Base-by-base conservation (phyloP, 2,329 filamentous ascomycete species). In the Trichoderma hamatum region DNA sequence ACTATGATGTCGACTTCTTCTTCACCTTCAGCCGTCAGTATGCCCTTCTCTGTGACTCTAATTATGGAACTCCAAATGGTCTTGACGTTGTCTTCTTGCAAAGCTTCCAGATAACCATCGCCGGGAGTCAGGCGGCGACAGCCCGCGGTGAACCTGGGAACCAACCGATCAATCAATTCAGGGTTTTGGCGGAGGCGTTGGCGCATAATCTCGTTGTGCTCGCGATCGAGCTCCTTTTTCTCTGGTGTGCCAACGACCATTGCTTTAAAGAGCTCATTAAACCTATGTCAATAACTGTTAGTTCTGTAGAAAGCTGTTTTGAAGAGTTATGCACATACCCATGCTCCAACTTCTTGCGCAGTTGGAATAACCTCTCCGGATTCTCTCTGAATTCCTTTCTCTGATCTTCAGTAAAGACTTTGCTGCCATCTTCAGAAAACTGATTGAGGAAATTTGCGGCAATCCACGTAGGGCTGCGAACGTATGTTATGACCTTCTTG, bases 301-400 rank as follows among this genome's bases (percentile, higher is more conserved):
- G 14, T n/a, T 16, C 14, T 16, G 4, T 39, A 14, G 36, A 16
- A 16, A 39, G 36, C 3, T 16, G 36, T 14, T 39, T 16, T 16
- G 2, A 16, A 1, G 14, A 14, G n/a, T n/a, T n/a, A 39, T 16
- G 13, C 14, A 14, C 36, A 6, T 39, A 39, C 36, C 36, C 36
- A 39, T 39, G 36, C 36, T 39, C 36, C 36, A 39, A 39, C 5
- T 39, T 39, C 36, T 39, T 39, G 36, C 36, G 36, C 14, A 58
- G 32, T 19, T 58, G 32, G 13, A 36, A 58, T 24, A 58, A 21
- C 55, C 13, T 58, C 32, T 58, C 55, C 9, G 55, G 55, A 36
- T 58, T 39, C 1, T 58, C 55, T 58, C 55, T 58, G 24, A 58
- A 58, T 30, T 58, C 55, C n/a, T 36, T 58, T 58, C 55, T 58